Percentiles rank a stretch among this genome's conserved stretches.
These are phyloP conservation scores for Phytophthora aleatoria DNA, from an alignment of 352 stramenopile genomes.

Conservation along the genomic window DNA sequence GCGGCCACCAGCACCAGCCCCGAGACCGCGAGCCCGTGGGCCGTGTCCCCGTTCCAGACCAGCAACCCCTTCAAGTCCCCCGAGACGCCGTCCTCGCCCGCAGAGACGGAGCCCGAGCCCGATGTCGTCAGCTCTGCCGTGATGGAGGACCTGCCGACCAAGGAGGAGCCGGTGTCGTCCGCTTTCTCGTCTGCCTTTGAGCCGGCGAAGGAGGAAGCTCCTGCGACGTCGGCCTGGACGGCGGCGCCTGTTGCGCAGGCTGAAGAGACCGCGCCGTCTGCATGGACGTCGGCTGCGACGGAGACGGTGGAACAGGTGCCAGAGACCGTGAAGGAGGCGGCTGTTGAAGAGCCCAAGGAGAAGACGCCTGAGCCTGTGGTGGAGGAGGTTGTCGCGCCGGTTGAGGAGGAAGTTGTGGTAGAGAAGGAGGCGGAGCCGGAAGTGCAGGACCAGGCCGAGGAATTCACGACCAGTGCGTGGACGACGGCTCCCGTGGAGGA, in stretches of 20 bases:
- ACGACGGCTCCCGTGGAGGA: conserved; percentile 14
- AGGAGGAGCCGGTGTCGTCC: conserved; percentile 9
- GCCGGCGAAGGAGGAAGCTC: conserved; percentile 12
- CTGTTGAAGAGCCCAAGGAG: conserved; percentile 1
- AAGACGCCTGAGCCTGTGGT: conserved; percentile 1
- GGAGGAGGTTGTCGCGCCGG: not conserved
- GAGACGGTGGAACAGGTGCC: conserved; percentile 20
- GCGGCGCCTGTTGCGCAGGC: conserved; percentile 5
- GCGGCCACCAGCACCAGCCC: conserved; percentile 29
- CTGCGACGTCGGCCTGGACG: conserved; percentile 25
- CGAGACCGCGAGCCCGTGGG: conserved; percentile 38
- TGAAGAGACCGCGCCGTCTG: conserved; percentile 19
- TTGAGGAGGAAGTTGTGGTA: conserved; percentile 15
- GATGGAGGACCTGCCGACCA: conserved; percentile 29
- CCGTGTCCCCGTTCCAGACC: conserved; percentile 48
- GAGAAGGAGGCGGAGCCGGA: conserved; percentile 3
- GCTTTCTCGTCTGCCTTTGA: conserved; percentile 29
- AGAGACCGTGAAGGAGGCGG: conserved; percentile 6
- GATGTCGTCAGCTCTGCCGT: conserved; percentile 37
- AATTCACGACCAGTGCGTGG: conserved; percentile 6
- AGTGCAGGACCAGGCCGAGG: conserved; percentile 11
- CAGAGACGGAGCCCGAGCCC: conserved; percentile 38
- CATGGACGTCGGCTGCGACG: conserved; percentile 19
- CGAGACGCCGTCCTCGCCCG: conserved; percentile 8
- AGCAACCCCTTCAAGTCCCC: conserved; percentile 42